Base-by-base conservation (phyloP, 495 filamentous ascomycete genomes). In the Hypoxylon intermedium region DNA sequence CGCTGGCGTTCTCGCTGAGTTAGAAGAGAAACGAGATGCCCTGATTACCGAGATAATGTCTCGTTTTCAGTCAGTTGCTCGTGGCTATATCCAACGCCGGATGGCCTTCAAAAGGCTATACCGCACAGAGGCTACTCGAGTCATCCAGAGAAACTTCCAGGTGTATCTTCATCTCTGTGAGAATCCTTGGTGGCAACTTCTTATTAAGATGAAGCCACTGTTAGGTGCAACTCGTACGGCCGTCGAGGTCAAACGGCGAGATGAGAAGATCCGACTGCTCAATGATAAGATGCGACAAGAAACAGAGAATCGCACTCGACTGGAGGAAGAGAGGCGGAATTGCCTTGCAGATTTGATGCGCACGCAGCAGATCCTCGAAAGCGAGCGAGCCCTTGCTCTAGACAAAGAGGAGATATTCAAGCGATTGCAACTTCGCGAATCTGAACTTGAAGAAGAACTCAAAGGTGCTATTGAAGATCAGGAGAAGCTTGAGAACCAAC, bases 401-500 rank as follows among this genome's bases (percentile, higher is more conserved):
- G 95, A 99, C 72, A 99, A 98, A 69, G 95, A 99, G 62, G 94
- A 98, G 59, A 98, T 99, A 31, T 97, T 97, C 78, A 94, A 93
- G 69, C 84, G 95, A 13, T 79, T 97, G n/a, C 93, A 97, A 67
- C 71, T 88, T 30, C 86, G 93, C 19, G 94, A 98, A 70, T 85
- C 87, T 3, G 93, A 97, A 67, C 80, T 99, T 0, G 87, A 83
- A 13, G 95, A 99, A 66, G 97, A 98, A 75, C 79, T 99, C 16
- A 83, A 91, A 9, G 94, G 87, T 26, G 93, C 94, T n/a, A 82
- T 97, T 42, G 89, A 96, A 13, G 95, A 99, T 62, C 94, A 98
- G 72, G 95, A 98, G 68, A 85, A 85, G 24, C 83, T 98, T 1
- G 95, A 99, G 71, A 90, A 92, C 38, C 92, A 98, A 69, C 79